Evolutionary conservation across 1,284 basidiomycete species (phyloP), one percentile per base, ranked within the genome.

Genomic region (Ustilago xerochloae): DNA sequence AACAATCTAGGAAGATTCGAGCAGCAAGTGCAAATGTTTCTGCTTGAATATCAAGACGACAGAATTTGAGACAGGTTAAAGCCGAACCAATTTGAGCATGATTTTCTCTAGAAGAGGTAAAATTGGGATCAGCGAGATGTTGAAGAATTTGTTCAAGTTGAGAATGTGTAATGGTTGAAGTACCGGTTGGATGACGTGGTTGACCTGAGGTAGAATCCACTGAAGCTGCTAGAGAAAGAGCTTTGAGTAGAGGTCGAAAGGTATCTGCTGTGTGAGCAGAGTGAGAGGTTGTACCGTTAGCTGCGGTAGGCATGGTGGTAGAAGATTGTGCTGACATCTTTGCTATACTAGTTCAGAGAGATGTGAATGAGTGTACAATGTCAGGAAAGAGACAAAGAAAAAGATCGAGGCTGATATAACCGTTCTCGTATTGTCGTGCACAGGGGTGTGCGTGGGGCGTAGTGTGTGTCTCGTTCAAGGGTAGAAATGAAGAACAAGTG

Each of bases 31-130:
- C 65, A 13, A 84, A 75, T 12, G 78, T 78, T 13, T 63, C 63
- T 1, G 81, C 67, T 18, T 71, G 63, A 18, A 68, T 65, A 47
- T 84, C 82, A 13, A 78, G 47, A 10, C 79, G 68, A 20, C 75
- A 75, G 16, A 83, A 57, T 50, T 82, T 78, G 58, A 84, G 67
- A 24, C 76, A 79, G 4, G 81, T 81, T 7, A 84, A 52, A 4
- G 77, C 77, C 2, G 81, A 65, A 1, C 81, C 81, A 30, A 84
- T 79, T 63, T 80, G 78, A 0, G 82, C 81, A 39, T 79, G 74
- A 63, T 83, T 69, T 24, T 73, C 72, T 5, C 69, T 63, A 5
- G 79, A 67, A 8, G 72, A 63, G 43, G 82, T 83, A 57, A 84
- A 84, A 30, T 68, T 75, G 41, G 73, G 66, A 55, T 84, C 80